phyloP scores from a whole-genome alignment of 148 eudicot species.

The Rhododendron williamsianum region DNA sequence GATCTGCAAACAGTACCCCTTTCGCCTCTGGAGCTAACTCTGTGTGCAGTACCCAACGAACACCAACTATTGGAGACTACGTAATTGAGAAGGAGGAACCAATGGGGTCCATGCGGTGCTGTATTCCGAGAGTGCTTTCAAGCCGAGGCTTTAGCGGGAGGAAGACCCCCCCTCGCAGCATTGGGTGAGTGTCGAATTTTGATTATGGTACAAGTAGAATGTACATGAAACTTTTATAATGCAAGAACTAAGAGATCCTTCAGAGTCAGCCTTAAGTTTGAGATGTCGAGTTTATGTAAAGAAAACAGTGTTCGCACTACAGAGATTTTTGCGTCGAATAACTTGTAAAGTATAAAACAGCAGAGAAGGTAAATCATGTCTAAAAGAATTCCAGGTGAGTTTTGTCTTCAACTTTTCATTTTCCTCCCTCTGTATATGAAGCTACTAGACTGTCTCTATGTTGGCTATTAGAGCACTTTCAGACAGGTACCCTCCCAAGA shows the following conservation, averaged over 20 bases:
- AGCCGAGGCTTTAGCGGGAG: conserved; percentile 46
- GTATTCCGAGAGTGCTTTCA: conserved; percentile 53
- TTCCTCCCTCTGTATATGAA: background rate
- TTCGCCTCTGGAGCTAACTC: conserved; percentile 26
- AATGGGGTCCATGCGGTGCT: conserved; percentile 33
- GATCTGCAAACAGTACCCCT: conserved; percentile 25
- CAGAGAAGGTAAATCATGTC: background rate
- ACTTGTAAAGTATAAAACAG: background rate
- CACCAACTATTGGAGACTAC: conserved; percentile 20
- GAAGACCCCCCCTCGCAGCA: conserved; percentile 28
- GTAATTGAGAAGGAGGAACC: conserved; percentile 24
- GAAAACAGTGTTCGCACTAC: background rate
- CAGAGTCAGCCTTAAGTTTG: background rate
- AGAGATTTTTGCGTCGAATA: background rate
- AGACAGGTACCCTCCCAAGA: background rate
- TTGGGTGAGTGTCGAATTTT: conserved; percentile 12
- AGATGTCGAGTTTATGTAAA: background rate
- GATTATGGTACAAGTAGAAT: background rate
- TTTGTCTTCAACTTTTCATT: background rate
- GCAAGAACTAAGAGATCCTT: background rate
- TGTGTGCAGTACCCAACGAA: conserved; percentile 27
- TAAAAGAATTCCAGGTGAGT: background rate
- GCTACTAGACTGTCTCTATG: background rate
- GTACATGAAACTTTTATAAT: conserved; percentile 9
- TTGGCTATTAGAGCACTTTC: background rate